Percentiles rank a stretch among this genome's conserved stretches.
phyloP scores from a whole-genome alignment of 768 basidiomycete species.

The Tephrocybe sp. region DNA sequence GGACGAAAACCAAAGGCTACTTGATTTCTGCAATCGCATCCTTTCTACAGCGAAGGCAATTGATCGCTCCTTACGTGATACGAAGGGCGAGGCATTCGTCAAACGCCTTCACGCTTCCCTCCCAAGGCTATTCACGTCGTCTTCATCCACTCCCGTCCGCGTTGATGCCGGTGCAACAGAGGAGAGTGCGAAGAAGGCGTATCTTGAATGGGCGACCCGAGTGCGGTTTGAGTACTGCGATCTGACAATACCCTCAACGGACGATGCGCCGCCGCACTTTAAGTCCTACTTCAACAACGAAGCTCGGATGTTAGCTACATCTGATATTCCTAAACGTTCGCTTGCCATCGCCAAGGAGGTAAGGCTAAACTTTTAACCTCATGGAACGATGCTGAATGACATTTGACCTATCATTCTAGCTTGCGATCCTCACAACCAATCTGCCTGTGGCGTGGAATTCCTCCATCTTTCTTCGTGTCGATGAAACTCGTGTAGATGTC shows the following conservation, averaged over 20 bases:
- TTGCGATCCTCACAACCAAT: conserved; percentile 91
- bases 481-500: conserved; percentile 87
- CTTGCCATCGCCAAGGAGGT: conserved; percentile 96
- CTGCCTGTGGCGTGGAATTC: conserved; percentile 95
- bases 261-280: conserved; percentile 61
- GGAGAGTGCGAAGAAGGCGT: conserved; percentile 64
- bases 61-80: conserved; percentile 83
- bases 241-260: conserved; percentile 48
- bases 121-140: conserved; percentile 64
- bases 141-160: conserved; percentile 36
- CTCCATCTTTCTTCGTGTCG: conserved; percentile 88
- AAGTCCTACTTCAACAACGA: conserved; percentile 83
- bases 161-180: conserved; percentile 60
- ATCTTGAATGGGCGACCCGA: conserved; percentile 80
- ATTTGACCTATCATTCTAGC: conserved; percentile 37
- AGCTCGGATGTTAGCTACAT: conserved; percentile 77
- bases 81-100: conserved; percentile 86
- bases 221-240: conserved; percentile 92
- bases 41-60: conserved; percentile 79
- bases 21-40: conserved; percentile 83
- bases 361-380: conserved; percentile 4
- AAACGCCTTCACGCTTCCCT: conserved; percentile 71
- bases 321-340: conserved; percentile 87
- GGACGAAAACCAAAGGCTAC: conserved; percentile 77
- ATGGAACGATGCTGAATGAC: conserved; percentile 4